These are phyloP conservation scores for Ichthyophthirius multifiliis DNA, from an alignment of 169 alveolate genomes.

Conservation along the genomic window DNA sequence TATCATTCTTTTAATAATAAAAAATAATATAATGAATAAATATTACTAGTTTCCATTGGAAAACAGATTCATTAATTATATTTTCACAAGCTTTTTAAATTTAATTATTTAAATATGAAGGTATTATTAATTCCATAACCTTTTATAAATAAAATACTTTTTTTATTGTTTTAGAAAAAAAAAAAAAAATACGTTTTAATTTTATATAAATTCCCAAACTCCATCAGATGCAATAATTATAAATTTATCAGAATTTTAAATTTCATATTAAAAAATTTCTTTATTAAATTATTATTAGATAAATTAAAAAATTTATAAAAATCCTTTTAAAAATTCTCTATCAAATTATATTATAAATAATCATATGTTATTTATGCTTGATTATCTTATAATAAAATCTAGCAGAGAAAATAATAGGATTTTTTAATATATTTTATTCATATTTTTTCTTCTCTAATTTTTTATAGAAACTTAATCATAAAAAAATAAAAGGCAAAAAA, in stretches of 20 bases:
- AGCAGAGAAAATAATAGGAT: not conserved
- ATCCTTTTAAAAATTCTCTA: too few relatives aligned
- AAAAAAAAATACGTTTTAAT: constrained; percentile 41
- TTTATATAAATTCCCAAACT: constrained; percentile 75
- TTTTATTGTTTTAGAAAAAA: too few relatives aligned
- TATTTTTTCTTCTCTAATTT: too few relatives aligned
- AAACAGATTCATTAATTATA: constrained; percentile 64
- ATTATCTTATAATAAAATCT: not conserved
- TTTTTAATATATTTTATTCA: too few relatives aligned
- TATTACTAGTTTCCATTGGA: constrained; percentile 56
- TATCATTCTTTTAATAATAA: constrained; percentile 49
- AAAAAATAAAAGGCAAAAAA: too few relatives aligned
- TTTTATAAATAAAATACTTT: not conserved
- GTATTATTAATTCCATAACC: constrained; percentile 63
- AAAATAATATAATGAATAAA: not conserved
- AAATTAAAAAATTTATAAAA: too few relatives aligned
- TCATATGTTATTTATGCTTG: too few relatives aligned
- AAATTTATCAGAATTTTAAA: constrained; percentile 56
- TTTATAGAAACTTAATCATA: too few relatives aligned
- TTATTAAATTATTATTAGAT: too few relatives aligned
- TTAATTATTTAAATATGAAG: constrained; percentile 69
- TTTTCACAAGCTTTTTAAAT: constrained; percentile 77
- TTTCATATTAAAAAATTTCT: constrained; percentile 48
- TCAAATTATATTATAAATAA: too few relatives aligned
- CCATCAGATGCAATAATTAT: constrained; percentile 80